These are phyloP conservation scores for Botryotinia globosa DNA, from an alignment of 2,329 filamentous ascomycete species.

Conservation along the genomic window DNA sequence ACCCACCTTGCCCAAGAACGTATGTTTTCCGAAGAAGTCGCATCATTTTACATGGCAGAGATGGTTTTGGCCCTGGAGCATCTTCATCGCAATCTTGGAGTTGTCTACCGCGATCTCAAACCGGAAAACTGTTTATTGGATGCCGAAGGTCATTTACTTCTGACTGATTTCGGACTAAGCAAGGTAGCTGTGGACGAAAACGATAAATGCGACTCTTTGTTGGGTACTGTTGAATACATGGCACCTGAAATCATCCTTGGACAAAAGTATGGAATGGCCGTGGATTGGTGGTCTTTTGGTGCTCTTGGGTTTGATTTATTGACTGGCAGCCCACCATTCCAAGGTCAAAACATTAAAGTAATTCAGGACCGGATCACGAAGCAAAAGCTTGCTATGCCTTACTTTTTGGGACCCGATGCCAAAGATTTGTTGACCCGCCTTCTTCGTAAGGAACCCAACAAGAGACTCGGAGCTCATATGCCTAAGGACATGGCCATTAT, in stretches of 20 bases:
- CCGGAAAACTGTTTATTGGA: slow-evolving; percentile 97
- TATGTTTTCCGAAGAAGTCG: slow-evolving; percentile 88
- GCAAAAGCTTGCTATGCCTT: slow-evolving; percentile 84
- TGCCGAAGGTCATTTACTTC: slow-evolving; percentile 81
- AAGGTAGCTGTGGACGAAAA: slow-evolving; percentile 81
- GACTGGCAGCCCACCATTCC: slow-evolving; percentile 88
- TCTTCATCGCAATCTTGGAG: slow-evolving; percentile 85
- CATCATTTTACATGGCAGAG: slow-evolving; percentile 98
- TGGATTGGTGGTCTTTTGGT: slow-evolving; percentile 98
- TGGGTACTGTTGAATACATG: slow-evolving; percentile 98
- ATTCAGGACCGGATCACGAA: slow-evolving; percentile 95
- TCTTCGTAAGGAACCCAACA: slow-evolving; percentile 85
- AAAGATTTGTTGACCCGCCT: slow-evolving; percentile 91
- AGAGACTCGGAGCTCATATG: slow-evolving; percentile 85
- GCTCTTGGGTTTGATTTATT: slow-evolving; percentile 89
- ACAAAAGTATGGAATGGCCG: slow-evolving; percentile 85
- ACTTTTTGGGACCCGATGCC: slow-evolving; percentile 85
- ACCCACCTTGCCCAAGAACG: slow-evolving; percentile 90
- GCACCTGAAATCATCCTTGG: slow-evolving; percentile 86
- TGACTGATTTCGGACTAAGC: slow-evolving; percentile 95
- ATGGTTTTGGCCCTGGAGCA: slow-evolving; percentile 94
- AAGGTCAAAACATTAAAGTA: slow-evolving; percentile 86
- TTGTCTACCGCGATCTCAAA: slow-evolving; percentile 96
- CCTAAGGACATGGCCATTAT: slow-evolving; percentile 81
- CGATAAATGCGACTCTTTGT: slow-evolving; percentile 76